phyloP scores from a whole-genome alignment of 345 rosid genomes.

The Pseudoturritis turrita region DNA sequence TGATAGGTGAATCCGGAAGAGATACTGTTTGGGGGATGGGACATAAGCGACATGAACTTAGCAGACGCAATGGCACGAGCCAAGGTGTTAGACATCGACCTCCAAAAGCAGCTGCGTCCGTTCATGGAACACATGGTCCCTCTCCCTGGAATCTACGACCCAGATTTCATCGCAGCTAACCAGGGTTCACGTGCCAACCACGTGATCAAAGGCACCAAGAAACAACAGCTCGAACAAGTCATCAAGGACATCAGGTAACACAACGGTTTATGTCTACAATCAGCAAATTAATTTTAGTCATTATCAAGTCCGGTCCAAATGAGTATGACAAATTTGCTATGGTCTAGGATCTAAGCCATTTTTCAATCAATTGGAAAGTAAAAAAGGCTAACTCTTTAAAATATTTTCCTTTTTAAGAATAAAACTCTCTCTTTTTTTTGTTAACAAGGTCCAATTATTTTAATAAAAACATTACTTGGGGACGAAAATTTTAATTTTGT shows the following conservation, averaged over 20 bases:
- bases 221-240: constrained; percentile 74
- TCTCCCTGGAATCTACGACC: constrained; percentile 84
- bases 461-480: too few relatives aligned
- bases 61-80: constrained; percentile 98
- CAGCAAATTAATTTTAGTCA: background rate
- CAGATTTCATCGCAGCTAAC: constrained; percentile 97
- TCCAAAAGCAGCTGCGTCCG: constrained; percentile 91
- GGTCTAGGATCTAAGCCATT: too few relatives aligned
- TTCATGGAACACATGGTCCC: constrained; percentile 95
- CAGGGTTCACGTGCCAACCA: constrained; percentile 94
- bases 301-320: background rate
- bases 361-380: too few relatives aligned
- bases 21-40: constrained; percentile 97
- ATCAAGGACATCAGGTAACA: constrained; percentile 81
- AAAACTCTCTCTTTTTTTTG: too few relatives aligned
- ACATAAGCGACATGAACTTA: constrained; percentile 90
- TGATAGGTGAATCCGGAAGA: constrained; percentile 56
- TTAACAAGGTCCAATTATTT: too few relatives aligned
- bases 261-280: background rate
- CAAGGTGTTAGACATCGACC: constrained; percentile 81
- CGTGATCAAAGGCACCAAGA: constrained; percentile 77
- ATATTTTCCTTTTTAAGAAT: too few relatives aligned
- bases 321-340: too few relatives aligned
- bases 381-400: too few relatives aligned
- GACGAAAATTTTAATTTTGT: background rate